Evolutionary conservation across 1,139 yeast species (phyloP), one percentile per base, ranked within the genome.

Genomic region (Scheffersomyces segobiensis): DNA sequence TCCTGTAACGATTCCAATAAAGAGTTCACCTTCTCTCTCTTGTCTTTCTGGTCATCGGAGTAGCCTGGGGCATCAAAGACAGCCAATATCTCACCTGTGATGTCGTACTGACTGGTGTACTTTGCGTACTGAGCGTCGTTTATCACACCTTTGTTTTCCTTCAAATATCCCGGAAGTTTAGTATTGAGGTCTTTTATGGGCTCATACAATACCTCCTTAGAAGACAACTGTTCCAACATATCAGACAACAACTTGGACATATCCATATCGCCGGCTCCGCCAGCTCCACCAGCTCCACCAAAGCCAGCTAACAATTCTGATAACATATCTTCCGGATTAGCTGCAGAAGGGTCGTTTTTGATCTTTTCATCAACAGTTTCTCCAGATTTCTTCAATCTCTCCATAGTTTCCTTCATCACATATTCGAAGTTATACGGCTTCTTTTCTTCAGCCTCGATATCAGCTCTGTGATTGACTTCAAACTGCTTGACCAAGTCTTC

Each of bases 131-230:
- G 86, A 17, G 77, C 84, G 50, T 78, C 80, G 5, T 83, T 66
- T 47, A 85, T 72, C 46, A 73, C 72, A 65, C 69, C 76, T 58
- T 79, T 75, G 63, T 88, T 81, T 53, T 82, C 82, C 56, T 77
- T 72, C 62, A 89, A 77, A 82, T 87, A 89, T 19, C 72, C 83
- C 2, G 91, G 91, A 69, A 86, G 87, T 64, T 91, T 91, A 21
- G 80, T 76, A 62, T 88, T 86, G 72, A 93, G 81, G 61, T 92
- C 97, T 67, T 88, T 89, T 75, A 95, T 84, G 2, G 98, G 97
- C 65, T 90, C 97, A 70, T 91, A 93, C 54, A 95, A 80, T 42
- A 93, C 91, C 59, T 89, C 96, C 71, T 92, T 93, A 7, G 96
- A 87, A 20, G 96, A 86, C 72, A 95, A 82, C 71, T 92, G 96